Base-by-base conservation (phyloP, 1,284 basidiomycete species). In the Porodaedalea pini region DNA sequence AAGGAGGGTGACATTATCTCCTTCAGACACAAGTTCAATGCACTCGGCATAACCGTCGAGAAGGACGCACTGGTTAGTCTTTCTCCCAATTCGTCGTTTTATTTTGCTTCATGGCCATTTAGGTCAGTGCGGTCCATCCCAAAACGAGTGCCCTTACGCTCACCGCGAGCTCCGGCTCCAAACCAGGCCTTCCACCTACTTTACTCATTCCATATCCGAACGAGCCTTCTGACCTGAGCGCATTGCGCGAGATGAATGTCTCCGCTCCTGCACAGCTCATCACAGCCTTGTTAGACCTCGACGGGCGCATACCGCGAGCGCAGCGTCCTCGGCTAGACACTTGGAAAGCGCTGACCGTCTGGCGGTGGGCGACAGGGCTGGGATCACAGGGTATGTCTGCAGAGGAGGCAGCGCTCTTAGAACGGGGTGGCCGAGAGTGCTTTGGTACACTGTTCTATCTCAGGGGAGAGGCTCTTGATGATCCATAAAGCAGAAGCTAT, bases 1-100 rank as follows among this genome's bases (percentile, higher is more conserved):
- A 71, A 71, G 44, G 72, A 73, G 19, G 81, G 80, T 1, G 82
- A 85, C 66, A 67, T 85, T 10, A 70, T 85, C 13, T 73, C 74
- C 0, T 80, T 82, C 65, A 74, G 70, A 56, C 74, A 80, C 15
- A 68, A 69, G 13, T 82, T 83, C 61, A 56, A 71, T 0, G 63
- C 59, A 1, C 50, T 72, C 4, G 68, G 70, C 47, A 45, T 75
- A 2, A 61, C 69, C 0, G 69, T 83, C 10, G 78, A 81, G 66
- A 83, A 83, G 61, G 82, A 85, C 59, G 68, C 75, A 21, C 68
- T 83, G 37, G 81, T 82, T 47, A 48, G 48, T 50, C n/a, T 48
- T 45, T 37, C 21, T 23, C 10, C 40, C 13, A 39, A 23, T 45
- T 56, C 36, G 1, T 39, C 3, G 11, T n/a, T 36, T 36, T 34